Evolutionary conservation across 2,329 filamentous ascomycete species (phyloP), one percentile per base, ranked within the genome.

Genomic region (Elsinoe perseae): DNA sequence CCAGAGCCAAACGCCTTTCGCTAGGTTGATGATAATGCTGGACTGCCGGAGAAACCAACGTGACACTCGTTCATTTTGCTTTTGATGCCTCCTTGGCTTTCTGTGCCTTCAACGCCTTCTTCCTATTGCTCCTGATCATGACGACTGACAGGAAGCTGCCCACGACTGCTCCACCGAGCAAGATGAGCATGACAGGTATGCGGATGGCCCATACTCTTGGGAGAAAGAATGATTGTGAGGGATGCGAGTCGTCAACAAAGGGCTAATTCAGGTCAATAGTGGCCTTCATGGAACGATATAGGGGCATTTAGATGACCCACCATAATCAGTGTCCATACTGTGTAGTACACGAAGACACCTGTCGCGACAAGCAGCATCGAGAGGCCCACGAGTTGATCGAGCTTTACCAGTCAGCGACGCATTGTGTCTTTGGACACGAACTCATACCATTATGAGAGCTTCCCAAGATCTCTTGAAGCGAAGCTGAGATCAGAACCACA

Each of bases 201-300:
- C 93, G 91, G 70, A 98, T 95, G 59, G 93, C 93, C 93, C 93
- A 98, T 70, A 95, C 91, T 71, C 93, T 91, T 46, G 92, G 92
- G 60, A 89, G 93, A 77, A 98, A 98, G 77, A 97, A 80, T 71
- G 86, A 86, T 71, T 98, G 93, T 58, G 97, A 85, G 57, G 89
- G 85, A 73, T 98, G 93, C 70, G 89, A 89, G 57, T 87, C 82
- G 73, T 98, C 93, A 73, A 98, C 93, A 73, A 98, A 98, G 70
- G 93, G 93, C 93, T 98, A 52, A 54, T 48, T 32, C 50, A 16
- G 20, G 36, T 25, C 42, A 36, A 25, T 27, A 14, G 3, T 34
- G 10, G 52, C 25, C 16, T 27, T 48, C 21, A 3, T 3, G 8
- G 12, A 16, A 21, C 8, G 25, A 38, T 3, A 20, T 4, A 56